Percentiles rank a stretch among this genome's conserved stretches.
phyloP scores from a whole-genome alignment of 148 eudicot genomes.

The Agrostemma githago region DNA sequence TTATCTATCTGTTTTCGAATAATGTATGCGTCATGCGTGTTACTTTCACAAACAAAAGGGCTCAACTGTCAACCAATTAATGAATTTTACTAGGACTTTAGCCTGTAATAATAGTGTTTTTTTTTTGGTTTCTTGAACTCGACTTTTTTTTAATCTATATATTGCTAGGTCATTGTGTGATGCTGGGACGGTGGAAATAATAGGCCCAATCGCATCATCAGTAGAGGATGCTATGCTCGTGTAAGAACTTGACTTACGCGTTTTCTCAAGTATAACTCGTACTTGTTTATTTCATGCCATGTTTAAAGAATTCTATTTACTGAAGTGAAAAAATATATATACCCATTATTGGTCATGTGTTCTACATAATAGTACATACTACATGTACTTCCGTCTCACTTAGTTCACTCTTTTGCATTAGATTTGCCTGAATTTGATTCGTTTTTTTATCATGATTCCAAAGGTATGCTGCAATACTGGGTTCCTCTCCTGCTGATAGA shows the following conservation, averaged over 20 bases:
- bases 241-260: constrained; percentile 44
- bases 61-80: background rate
- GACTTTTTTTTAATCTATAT: constrained; percentile 3
- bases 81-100: background rate
- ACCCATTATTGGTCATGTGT: background rate
- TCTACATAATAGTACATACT: too few relatives aligned
- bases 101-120: background rate
- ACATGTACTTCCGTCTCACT: background rate
- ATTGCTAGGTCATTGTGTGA: constrained; percentile 64
- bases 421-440: constrained; percentile 12
- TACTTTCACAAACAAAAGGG: background rate
- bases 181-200: constrained; percentile 85
- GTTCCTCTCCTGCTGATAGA: constrained; percentile 75
- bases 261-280: background rate
- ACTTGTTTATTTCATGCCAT: background rate
- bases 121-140: constrained; percentile 4
- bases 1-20: background rate
- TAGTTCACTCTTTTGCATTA: background rate
- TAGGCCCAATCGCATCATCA: constrained; percentile 86
- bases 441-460: constrained; percentile 16
- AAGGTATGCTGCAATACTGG: constrained; percentile 94
- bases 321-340: background rate
- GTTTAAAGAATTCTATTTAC: background rate
- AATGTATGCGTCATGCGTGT: background rate
- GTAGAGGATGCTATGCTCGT: constrained; percentile 89